phyloP scores from a whole-genome alignment of 1,139 yeast species.

The Sugiyamaella pinicola region DNA sequence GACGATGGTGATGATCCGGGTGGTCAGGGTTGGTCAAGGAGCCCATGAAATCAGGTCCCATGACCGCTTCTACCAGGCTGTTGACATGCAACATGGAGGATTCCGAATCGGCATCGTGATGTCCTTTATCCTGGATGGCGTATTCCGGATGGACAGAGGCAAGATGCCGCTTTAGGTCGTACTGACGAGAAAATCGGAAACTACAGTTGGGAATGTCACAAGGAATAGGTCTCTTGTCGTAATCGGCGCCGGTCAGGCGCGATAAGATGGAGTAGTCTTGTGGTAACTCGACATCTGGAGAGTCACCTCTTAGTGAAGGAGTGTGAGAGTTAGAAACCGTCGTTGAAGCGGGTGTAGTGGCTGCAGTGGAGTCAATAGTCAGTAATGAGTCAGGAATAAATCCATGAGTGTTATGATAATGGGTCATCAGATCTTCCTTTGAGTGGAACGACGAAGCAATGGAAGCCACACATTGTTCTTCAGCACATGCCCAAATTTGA shows the following conservation, averaged over 20 bases:
- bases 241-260: constrained; percentile 44
- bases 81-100: constrained; percentile 4
- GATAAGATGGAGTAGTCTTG: constrained; percentile 10
- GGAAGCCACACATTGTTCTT: constrained; percentile 22
- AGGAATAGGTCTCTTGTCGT: constrained; percentile 37
- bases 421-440: constrained; percentile 42
- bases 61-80: constrained; percentile 14
- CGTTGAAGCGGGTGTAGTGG: constrained; percentile 4
- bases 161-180: constrained; percentile 46
- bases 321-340: constrained; percentile 9
- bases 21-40: constrained; percentile 15
- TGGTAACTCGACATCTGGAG: constrained; percentile 4
- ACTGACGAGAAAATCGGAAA: constrained; percentile 44
- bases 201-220: constrained; percentile 43
- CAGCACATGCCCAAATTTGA: constrained; percentile 30
- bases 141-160: constrained; percentile 32
- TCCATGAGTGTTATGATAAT: constrained; percentile 47
- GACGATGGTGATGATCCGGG: constrained; percentile 18
- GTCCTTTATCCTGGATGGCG: constrained; percentile 3
- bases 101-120: constrained; percentile 1
- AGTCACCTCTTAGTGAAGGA: constrained; percentile 5
- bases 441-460: constrained; percentile 13
- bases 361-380: constrained; percentile 18
- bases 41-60: constrained; percentile 18
- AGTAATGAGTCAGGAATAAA: constrained; percentile 34